phyloP scores from a whole-genome alignment of 805 yeast genomes.

The Candida arabinofermentans region DNA sequence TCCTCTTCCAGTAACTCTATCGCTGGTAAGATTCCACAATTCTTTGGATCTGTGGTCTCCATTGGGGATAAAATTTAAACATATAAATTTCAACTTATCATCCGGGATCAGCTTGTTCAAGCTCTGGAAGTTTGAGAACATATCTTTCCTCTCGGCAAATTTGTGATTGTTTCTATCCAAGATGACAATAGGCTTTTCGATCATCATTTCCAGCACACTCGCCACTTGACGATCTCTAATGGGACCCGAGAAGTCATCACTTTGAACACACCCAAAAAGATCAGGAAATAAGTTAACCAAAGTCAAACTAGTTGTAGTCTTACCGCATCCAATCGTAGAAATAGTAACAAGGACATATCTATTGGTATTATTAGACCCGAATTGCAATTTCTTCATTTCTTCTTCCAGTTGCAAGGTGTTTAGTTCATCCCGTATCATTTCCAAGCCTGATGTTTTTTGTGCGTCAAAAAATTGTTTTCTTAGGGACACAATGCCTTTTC shows the following conservation, averaged over 20 bases:
- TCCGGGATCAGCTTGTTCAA: conserved; percentile 42
- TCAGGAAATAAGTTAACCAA: conserved; percentile 49
- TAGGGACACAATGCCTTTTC: conserved; percentile 70
- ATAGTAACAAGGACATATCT: conserved; percentile 74
- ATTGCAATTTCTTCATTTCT: conserved; percentile 19
- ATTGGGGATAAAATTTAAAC: conserved; percentile 58
- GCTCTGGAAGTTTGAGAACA: conserved; percentile 49
- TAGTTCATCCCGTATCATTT: conserved; percentile 44
- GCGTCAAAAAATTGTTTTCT: conserved; percentile 60
- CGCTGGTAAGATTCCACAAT: conserved; percentile 49
- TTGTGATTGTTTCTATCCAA: conserved; percentile 84
- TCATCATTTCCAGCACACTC: conserved; percentile 39
- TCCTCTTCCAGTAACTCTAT: conserved; percentile 66
- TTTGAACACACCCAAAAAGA: conserved; percentile 71
- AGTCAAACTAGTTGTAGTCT: conserved; percentile 74
- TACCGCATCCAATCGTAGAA: conserved; percentile 93
- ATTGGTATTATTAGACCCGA: conserved; percentile 33
- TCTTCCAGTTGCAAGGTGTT: conserved; percentile 29
- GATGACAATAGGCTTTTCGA: conserved; percentile 48
- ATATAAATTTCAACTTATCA: conserved; percentile 53
- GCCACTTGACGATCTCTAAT: conserved; percentile 48
- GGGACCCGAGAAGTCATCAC: conserved; percentile 61
- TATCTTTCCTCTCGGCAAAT: conserved; percentile 60
- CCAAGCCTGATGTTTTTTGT: conserved; percentile 54
- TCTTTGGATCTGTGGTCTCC: conserved; percentile 19